These are phyloP conservation scores for Rhodotorula mucilaginosa DNA, from an alignment of 1,284 basidiomycete genomes.

Conservation along the genomic window DNA sequence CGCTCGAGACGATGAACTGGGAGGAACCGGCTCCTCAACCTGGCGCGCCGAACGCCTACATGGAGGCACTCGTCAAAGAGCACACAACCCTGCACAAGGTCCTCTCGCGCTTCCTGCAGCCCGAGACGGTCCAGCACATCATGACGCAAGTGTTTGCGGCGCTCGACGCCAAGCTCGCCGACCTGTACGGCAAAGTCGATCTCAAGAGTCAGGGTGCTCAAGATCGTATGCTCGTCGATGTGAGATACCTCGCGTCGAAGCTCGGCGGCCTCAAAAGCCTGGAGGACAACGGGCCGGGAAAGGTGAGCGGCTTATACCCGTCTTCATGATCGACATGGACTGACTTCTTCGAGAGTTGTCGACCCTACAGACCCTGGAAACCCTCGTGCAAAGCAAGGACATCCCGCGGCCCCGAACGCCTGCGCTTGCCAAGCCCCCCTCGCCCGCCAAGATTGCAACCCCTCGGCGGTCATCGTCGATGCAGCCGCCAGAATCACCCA, in stretches of 20 bases:
- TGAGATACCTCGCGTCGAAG: constrained; percentile 32
- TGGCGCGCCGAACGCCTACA: constrained; percentile 68
- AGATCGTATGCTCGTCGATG: constrained; percentile 50
- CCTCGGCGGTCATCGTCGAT: constrained; percentile 10
- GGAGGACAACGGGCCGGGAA: constrained; percentile 29
- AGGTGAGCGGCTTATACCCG: constrained; percentile 3
- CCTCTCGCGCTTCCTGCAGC: constrained; percentile 80
- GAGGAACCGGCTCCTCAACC: constrained; percentile 56
- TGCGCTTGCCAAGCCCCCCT: background rate
- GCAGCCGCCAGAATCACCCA: background rate
- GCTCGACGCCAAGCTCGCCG: constrained; percentile 81
- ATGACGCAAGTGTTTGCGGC: constrained; percentile 88
- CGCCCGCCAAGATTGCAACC: background rate
- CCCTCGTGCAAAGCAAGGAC: constrained; percentile 26
- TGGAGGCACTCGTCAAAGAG: constrained; percentile 88
- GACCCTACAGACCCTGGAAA: constrained; percentile 16
- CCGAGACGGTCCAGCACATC: constrained; percentile 78
- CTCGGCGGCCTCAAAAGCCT: constrained; percentile 43
- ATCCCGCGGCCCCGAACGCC: constrained; percentile 2
- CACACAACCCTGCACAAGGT: constrained; percentile 96
- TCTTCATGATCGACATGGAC: background rate
- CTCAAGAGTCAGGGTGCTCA: constrained; percentile 77
- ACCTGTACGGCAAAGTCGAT: constrained; percentile 77
- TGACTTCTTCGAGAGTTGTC: too few relatives aligned
- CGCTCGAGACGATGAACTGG: constrained; percentile 77